Conservation (phyloP, 163 green algal genomes). For the Scenedesmus sp. region DNA sequence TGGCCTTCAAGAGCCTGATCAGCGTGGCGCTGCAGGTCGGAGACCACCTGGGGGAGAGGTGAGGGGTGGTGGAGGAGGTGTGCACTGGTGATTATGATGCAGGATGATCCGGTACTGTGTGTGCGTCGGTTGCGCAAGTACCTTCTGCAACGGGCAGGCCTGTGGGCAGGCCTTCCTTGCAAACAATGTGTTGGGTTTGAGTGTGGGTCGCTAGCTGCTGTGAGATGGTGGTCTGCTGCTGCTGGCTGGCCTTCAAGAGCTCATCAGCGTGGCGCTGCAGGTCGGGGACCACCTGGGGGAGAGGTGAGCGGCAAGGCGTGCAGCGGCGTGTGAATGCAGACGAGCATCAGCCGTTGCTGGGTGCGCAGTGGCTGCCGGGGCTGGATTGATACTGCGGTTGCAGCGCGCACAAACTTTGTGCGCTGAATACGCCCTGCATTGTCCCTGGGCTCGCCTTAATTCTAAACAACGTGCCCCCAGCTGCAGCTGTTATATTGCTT, state of each 20-base stretch:
- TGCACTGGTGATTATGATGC: no score
- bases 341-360: not conserved
- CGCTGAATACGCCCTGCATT: no score
- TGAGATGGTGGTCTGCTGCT: not conserved
- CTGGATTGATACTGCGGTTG: no score
- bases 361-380: no score
- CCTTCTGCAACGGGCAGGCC: no score
- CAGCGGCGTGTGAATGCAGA: not conserved
- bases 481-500: slow-evolving; percentile 50
- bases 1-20: slow-evolving; percentile 89
- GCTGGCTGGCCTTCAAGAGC: slow-evolving; percentile 78
- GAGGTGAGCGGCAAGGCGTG: no score
- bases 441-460: no score
- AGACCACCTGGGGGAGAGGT: slow-evolving; percentile 83
- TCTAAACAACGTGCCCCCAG: no score
- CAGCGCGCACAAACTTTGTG: no score
- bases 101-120: no score
- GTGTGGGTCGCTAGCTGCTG: not conserved
- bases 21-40: slow-evolving; percentile 87
- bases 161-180: not conserved
- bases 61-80: not conserved
- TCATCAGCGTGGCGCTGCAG: slow-evolving; percentile 88
- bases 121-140: no score
- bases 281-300: slow-evolving; percentile 86
- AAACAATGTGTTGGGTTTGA: not conserved